phyloP scores from a whole-genome alignment of 1,139 yeast species.

The Blastobotrys persicus region DNA sequence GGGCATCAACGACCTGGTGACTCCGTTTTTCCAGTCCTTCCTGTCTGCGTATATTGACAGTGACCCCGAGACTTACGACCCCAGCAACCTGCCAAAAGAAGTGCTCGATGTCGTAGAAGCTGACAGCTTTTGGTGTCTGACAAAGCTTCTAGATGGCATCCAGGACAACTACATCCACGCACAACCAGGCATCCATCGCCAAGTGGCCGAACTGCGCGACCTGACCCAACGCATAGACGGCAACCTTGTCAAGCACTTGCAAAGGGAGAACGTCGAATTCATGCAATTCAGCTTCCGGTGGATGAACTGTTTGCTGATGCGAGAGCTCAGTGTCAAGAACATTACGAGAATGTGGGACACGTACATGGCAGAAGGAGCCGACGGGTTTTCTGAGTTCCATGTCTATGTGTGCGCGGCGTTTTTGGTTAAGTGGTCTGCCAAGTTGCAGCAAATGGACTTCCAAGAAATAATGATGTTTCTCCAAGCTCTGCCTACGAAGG shows the following conservation, averaged over 20 bases:
- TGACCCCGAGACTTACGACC: constrained; percentile 56
- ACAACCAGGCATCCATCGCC: constrained; percentile 94
- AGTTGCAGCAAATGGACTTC: constrained; percentile 82
- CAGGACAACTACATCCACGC: constrained; percentile 97
- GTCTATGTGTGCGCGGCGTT: constrained; percentile 99
- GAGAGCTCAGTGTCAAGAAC: constrained; percentile 76
- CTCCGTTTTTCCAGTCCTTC: constrained; percentile 92
- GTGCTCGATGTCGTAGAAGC: constrained; percentile 72
- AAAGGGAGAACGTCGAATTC: constrained; percentile 79
- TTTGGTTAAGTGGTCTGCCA: constrained; percentile 77
- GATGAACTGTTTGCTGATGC: constrained; percentile 98
- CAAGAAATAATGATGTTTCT: constrained; percentile 89
- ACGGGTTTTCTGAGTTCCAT: constrained; percentile 90
- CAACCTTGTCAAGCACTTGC: constrained; percentile 69
- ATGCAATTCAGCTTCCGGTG: constrained; percentile 94
- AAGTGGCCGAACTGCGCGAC: constrained; percentile 76
- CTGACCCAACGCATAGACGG: constrained; percentile 77
- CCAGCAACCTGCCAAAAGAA: constrained; percentile 55
- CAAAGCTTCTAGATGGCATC: constrained; percentile 85
- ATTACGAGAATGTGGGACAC: constrained; percentile 98
- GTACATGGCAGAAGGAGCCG: constrained; percentile 80
- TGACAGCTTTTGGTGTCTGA: constrained; percentile 94
- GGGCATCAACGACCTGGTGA: constrained; percentile 91
- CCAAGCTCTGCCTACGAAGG: constrained; percentile 81
- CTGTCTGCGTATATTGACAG: constrained; percentile 61